Conservation (phyloP, 2,329 filamentous ascomycete genomes). For the Ophiostoma novo-ulmi region DNA sequence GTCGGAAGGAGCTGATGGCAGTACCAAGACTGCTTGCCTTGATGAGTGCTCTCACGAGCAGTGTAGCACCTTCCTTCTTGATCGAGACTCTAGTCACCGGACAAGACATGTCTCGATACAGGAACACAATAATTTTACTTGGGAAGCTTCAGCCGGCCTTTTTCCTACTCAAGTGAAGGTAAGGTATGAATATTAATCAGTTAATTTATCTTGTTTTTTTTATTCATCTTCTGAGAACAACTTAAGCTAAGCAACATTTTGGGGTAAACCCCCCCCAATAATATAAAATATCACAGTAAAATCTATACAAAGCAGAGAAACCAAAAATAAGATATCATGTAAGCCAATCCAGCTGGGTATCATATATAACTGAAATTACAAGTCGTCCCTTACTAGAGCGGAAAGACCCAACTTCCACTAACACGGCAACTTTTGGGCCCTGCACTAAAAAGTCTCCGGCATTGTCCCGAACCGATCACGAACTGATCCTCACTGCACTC, state of each 20-base stretch:
- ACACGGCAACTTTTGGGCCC: not conserved
- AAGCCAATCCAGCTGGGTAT: no score
- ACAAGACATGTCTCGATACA: not conserved
- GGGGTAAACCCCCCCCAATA: no score
- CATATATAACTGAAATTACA: no score
- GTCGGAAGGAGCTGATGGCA: not conserved
- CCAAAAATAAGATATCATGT: no score
- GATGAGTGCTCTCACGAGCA: not conserved
- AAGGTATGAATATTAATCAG: no score
- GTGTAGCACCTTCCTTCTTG: constrained; percentile 8
- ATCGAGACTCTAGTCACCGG: not conserved
- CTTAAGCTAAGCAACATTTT: no score
- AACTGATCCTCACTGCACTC: not conserved
- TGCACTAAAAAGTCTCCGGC: not conserved
- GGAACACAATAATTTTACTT: not conserved
- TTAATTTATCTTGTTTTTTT: no score
- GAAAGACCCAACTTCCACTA: not conserved
- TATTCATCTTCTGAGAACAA: no score
- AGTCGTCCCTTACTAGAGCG: no score
- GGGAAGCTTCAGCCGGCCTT: not conserved
- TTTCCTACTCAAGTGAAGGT: not conserved
- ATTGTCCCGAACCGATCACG: not conserved
- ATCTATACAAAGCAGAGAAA: not conserved
- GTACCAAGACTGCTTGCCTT: not conserved
- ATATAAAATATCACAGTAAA: no score